These are phyloP conservation scores for Linderniella brevidens DNA, from an alignment of 257 asterid genomes.

Conservation along the genomic window DNA sequence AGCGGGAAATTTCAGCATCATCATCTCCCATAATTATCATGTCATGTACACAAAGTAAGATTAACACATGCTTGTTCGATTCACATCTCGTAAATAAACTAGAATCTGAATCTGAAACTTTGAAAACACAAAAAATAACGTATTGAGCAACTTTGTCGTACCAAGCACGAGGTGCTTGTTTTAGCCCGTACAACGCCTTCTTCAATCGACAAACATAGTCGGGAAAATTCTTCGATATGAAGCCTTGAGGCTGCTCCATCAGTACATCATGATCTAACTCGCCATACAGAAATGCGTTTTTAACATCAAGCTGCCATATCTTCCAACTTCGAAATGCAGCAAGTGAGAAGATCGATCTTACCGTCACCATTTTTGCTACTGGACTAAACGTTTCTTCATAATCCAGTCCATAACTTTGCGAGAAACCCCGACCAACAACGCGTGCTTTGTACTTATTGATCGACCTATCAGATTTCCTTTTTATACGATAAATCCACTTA, in stretches of 20 bases:
- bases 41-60: slow-evolving; percentile 11
- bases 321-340: not conserved
- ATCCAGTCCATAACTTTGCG: slow-evolving; percentile 11
- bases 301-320: slow-evolving; percentile 7
- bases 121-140: slow-evolving; percentile 4
- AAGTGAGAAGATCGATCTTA: not conserved
- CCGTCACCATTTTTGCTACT: slow-evolving; percentile 8
- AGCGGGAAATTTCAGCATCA: slow-evolving; percentile 4
- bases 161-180: not conserved
- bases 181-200: not conserved
- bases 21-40: slow-evolving; percentile 11
- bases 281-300: slow-evolving; percentile 1
- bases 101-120: slow-evolving; percentile 1
- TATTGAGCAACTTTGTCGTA: slow-evolving; percentile 1
- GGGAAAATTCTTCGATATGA: not conserved
- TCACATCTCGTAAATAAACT: slow-evolving; percentile 7
- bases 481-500: slow-evolving; percentile 14
- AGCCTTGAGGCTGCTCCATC: slow-evolving; percentile 3
- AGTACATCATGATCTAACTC: not conserved
- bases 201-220: not conserved
- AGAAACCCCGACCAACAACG: slow-evolving; percentile 10
- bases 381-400: slow-evolving; percentile 15
- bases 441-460: slow-evolving; percentile 8
- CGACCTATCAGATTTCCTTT: slow-evolving; percentile 10
- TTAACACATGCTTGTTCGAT: slow-evolving; percentile 2